These are phyloP conservation scores for Melocanna baccifera DNA, from an alignment of 176 grass and related monocot species.

Conservation along the genomic window DNA sequence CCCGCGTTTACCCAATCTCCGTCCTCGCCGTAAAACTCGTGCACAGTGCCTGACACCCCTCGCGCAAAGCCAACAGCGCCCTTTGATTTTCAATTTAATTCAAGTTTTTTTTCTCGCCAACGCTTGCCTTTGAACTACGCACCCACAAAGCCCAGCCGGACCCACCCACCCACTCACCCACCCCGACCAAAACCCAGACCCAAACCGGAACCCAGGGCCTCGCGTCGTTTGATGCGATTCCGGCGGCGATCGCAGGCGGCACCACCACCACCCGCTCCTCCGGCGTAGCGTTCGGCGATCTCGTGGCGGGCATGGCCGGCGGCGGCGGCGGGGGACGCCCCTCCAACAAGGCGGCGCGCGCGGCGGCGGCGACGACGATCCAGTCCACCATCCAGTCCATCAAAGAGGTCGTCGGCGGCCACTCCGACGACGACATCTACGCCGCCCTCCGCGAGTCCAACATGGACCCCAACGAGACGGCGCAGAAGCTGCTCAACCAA, in stretches of 20 bases:
- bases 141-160: constrained; percentile 13
- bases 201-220: constrained; percentile 29
- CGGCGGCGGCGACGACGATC: constrained; percentile 36
- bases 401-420: constrained; percentile 83
- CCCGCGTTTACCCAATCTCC: background rate
- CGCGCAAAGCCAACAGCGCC: background rate
- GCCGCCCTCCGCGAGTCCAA: constrained; percentile 72
- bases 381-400: constrained; percentile 68
- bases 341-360: constrained; percentile 17
- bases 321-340: constrained; percentile 27
- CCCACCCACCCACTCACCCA: constrained; percentile 20
- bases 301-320: constrained; percentile 37
- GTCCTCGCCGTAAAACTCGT: constrained; percentile 38
- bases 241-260: constrained; percentile 51
- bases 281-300: constrained; percentile 44
- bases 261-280: constrained; percentile 24
- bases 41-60: constrained; percentile 20
- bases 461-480: constrained; percentile 92
- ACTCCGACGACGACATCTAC: constrained; percentile 83
- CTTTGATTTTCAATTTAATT: constrained; percentile 6
- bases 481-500: constrained; percentile 87
- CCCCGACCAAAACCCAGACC: constrained; percentile 44
- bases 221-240: constrained; percentile 64
- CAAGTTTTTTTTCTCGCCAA: background rate
- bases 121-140: constrained; percentile 27